Evolutionary conservation across 1,284 basidiomycete species (phyloP), one percentile per base, ranked within the genome.

Genomic region (Malassezia cuniculi): DNA sequence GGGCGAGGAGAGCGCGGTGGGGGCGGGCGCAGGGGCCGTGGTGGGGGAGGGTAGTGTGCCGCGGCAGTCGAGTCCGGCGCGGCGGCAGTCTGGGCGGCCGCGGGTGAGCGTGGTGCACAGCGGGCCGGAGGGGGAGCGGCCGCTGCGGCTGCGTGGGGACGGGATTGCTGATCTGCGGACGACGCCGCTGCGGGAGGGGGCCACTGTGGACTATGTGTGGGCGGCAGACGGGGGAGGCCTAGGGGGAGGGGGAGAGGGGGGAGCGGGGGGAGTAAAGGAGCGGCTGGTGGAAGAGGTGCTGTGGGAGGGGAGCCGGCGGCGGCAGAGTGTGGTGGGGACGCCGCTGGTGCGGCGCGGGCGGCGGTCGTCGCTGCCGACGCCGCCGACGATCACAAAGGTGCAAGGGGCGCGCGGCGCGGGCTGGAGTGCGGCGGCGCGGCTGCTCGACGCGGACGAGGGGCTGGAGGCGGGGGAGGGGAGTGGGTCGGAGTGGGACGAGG

Each of bases 101-200:
- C 36, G 37, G 12, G 37, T 45, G 17, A 45, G 42, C 17, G 24
- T 45, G n/a, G n/a, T n/a, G n/a, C n/a, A n/a, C n/a, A n/a, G n/a
- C n/a, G n/a, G n/a, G n/a, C n/a, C n/a, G n/a, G n/a, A n/a, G n/a
- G n/a, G n/a, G n/a, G n/a, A n/a, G n/a, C n/a, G n/a, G n/a, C n/a
- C n/a, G n/a, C n/a, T n/a, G n/a, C n/a, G n/a, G n/a, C n/a, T n/a
- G n/a, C n/a, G n/a, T n/a, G n/a, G 81, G 80, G 76, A 75, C 54
- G 81, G 81, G 12, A 71, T 85, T 26, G 77, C 82, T 21, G 80
- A 85, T 64, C 72, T 86, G 24, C 71, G 76, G 32, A 74, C 78
- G 41, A 76, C 78, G 8, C 72, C 75, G 12, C 62, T 75, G 22
- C 48, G 48, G 6, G 28, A 31, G n/a, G n/a, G n/a, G n/a, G n/a